phyloP scores from a whole-genome alignment of 495 filamentous ascomycete genomes.

The Aspergillus nidulans region DNA sequence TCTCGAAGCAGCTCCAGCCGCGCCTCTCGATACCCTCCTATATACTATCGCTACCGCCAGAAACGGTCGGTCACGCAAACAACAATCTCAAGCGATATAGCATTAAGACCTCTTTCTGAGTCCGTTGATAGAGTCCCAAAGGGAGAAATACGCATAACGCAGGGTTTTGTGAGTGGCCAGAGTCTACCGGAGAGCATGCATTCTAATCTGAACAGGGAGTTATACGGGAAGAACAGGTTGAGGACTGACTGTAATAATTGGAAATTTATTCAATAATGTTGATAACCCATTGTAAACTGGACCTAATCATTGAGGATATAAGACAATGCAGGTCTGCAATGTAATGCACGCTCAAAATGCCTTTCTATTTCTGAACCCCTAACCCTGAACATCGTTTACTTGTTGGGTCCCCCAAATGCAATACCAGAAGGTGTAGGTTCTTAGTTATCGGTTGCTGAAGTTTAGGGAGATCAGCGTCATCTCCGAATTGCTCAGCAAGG shows the following conservation, averaged over 20 bases:
- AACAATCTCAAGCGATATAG: slow-evolving; percentile 6
- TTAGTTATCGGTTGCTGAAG: too few relatives aligned
- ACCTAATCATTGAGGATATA: too few relatives aligned
- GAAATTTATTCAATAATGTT: neutral
- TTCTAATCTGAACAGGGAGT: neutral
- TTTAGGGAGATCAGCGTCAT: too few relatives aligned
- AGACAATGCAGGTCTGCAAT: too few relatives aligned
- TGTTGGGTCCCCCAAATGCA: too few relatives aligned
- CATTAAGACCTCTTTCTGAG: slow-evolving; percentile 1
- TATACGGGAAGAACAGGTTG: neutral
- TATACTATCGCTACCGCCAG: slow-evolving; percentile 7
- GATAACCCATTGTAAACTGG: too few relatives aligned
- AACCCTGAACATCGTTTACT: too few relatives aligned
- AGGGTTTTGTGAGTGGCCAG: slow-evolving; percentile 19
- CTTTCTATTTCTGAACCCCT: too few relatives aligned
- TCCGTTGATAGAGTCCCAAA: neutral
- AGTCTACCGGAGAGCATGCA: neutral
- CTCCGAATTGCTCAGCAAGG: too few relatives aligned
- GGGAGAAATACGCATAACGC: slow-evolving; percentile 17
- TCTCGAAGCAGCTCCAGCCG: slow-evolving; percentile 3
- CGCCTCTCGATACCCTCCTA: neutral
- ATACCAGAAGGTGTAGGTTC: too few relatives aligned
- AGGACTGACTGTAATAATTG: neutral
- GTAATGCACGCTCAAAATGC: too few relatives aligned
- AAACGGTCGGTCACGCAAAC: neutral